phyloP scores from a whole-genome alignment of 257 asterid genomes.

The Eucommia ulmoides region DNA sequence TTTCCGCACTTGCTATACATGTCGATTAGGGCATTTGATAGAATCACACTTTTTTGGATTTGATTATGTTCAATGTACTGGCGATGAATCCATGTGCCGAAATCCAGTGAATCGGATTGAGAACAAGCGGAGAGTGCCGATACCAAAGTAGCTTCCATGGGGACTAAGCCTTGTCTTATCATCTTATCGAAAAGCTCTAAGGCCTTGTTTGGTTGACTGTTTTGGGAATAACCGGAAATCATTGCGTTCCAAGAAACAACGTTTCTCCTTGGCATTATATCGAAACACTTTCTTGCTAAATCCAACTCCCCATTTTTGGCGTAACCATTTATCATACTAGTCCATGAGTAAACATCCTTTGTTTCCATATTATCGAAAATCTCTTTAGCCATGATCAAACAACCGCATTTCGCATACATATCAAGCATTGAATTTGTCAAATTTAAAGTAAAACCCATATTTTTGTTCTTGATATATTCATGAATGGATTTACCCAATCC shows the following conservation, averaged over 20 bases:
- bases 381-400: slow-evolving; percentile 35
- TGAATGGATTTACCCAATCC: slow-evolving; percentile 29
- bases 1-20: slow-evolving; percentile 70
- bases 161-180: slow-evolving; percentile 40
- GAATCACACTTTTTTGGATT: slow-evolving; percentile 24
- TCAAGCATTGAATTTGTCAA: slow-evolving; percentile 60
- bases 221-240: slow-evolving; percentile 68
- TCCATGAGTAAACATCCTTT: slow-evolving; percentile 71
- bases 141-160: slow-evolving; percentile 52
- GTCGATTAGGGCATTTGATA: slow-evolving; percentile 54
- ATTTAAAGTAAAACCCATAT: slow-evolving; percentile 31
- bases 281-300: slow-evolving; percentile 39
- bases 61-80: slow-evolving; percentile 32
- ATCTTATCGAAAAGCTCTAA: slow-evolving; percentile 41
- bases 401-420: slow-evolving; percentile 70
- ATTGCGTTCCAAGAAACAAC: slow-evolving; percentile 74
- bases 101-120: slow-evolving; percentile 47
- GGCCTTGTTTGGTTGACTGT: slow-evolving; percentile 53
- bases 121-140: slow-evolving; percentile 76
- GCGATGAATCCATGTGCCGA: slow-evolving; percentile 30
- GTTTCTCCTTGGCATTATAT: slow-evolving; percentile 58
- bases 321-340: slow-evolving; percentile 60
- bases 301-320: slow-evolving; percentile 56
- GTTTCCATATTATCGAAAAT: slow-evolving; percentile 40
- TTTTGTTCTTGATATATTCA: slow-evolving; percentile 28